Base-by-base conservation (phyloP, 768 basidiomycete genomes). In the Baorangia bicolor region DNA sequence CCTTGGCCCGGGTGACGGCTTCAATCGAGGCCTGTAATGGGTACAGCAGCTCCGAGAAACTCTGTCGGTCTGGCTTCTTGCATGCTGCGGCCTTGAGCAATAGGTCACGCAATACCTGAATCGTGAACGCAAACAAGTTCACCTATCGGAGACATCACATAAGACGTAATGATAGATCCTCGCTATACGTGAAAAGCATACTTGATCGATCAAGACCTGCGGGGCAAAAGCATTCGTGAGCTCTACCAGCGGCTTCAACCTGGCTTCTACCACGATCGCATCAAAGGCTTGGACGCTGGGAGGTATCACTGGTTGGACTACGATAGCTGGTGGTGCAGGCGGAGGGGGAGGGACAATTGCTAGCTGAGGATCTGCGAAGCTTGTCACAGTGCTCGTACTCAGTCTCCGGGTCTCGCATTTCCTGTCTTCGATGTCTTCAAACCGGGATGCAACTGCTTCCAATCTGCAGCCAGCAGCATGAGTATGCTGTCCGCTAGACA, bases 391-490 rank as follows among this genome's bases (percentile, higher is more conserved):
- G 53, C 70, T 73, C 16, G 62, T 61, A 14, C 70, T 71, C 52
- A 58, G 71, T 59, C 62, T 72, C 18, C 63, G 53, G 23, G 54
- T 49, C 28, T 64, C 67, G 50, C 57, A 50, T 53, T 38, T 69
- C 65, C 57, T 41, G 38, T 81, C 77, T 69, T 98, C 97, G 42
- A 99, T 77, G 67, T 99, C 97, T 73, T 99, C 97, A 34, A 99
- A 83, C 33, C 97, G 85, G 41, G 90, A 92, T 7, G 93, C 94
- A 10, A 94, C 92, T 25, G 97, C 97, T 78, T 95, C 90, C 48
- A 94, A 82, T 60, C 94, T 94, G 66, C 30, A 31, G n/a, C 38
- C 39, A 39, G 34, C 14, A 11, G 6, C 16, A 28, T 62, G 49
- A 51, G 37, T 44, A 30, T 43, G 16, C 45, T 42, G 39, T 56